Base-by-base conservation (phyloP, 2,329 filamentous ascomycete genomes). In the Graphilbum sp. region DNA sequence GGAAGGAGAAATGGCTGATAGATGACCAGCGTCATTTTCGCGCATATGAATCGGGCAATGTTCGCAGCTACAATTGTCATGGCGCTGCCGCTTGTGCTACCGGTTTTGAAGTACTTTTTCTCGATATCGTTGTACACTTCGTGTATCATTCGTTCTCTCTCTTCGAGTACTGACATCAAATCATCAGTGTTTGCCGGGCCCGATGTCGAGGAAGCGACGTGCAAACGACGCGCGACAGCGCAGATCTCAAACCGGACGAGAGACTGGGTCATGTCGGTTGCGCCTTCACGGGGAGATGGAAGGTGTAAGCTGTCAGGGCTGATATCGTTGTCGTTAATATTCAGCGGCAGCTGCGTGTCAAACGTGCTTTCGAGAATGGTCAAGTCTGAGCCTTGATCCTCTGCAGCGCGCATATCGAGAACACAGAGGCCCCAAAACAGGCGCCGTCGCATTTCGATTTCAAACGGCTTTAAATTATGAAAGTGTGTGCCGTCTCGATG, bases 351-450 rank as follows among this genome's bases (percentile, higher is more conserved):
- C 30, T 58, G 59, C 0, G 70, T 73, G 43, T 75, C 69, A 30
- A 64, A 70, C 7, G 55, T 59, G 9, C 55, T 51, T 12, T 60
- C 54, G 2, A 59, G 49, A 1, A 72, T 62, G 1, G 57, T 63
- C 16, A 69, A 51, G 17, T 63, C 66, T 3, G 63, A 65, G 2
- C 71, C 72, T 32, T 72, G 68, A 21, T 75, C 68, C 43, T 76
- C 72, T 4, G 72, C 67, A 0, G 68, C 63, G n/a, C 69, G 62
- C 9, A 70, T 58, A 43, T 81, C 76, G 2, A 79, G 50, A 4
- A 73, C 62, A 32, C 68, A 62, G 2, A 80, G 58, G 17, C 66
- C 63, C 66, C 72, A 78, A 63, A 75, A 80, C 0, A 77, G 50
- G 2, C 75, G 61, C 5, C 75, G 62, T 16, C 75, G 63, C 54